Conservation (phyloP, 2,329 filamentous ascomycete species). For the Colletotrichum musicola region DNA sequence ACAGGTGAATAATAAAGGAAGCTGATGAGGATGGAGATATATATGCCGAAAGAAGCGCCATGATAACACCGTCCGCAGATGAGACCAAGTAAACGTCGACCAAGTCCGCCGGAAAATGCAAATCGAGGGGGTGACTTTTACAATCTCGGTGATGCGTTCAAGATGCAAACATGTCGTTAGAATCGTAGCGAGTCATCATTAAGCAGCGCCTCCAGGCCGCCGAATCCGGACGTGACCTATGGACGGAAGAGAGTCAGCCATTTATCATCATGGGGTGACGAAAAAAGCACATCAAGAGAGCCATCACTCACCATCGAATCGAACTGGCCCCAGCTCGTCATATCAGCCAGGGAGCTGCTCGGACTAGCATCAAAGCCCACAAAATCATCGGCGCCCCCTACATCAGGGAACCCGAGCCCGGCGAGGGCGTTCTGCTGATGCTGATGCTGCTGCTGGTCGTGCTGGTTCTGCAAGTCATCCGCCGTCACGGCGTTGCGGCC, state of each 20-base stretch:
- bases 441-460: conserved; percentile 8
- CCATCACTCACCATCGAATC: conserved; percentile 28
- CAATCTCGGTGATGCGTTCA: too few species aligned
- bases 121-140: neutral
- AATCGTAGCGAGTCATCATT: conserved; percentile 34
- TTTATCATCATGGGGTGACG: too few species aligned
- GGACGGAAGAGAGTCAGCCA: neutral
- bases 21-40: neutral
- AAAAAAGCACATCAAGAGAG: too few species aligned
- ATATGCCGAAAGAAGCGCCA: neutral
- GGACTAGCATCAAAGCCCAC: conserved; percentile 32
- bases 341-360: conserved; percentile 29
- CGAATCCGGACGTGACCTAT: conserved; percentile 35
- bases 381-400: conserved; percentile 19
- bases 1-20: neutral
- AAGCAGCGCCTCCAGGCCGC: conserved; percentile 27
- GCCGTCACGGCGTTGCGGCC: neutral
- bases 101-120: neutral
- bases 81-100: neutral
- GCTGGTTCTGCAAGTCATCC: conserved; percentile 7
- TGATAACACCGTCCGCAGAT: neutral
- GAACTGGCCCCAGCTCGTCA: conserved; percentile 40
- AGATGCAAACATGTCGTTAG: neutral
- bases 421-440: conserved; percentile 1
- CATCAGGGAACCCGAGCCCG: conserved; percentile 18